Percentiles rank a stretch among this genome's conserved stretches.
Evolutionary conservation across 345 rosid genomes (phyloP).

Genomic region (Syzygium aromaticum): DNA sequence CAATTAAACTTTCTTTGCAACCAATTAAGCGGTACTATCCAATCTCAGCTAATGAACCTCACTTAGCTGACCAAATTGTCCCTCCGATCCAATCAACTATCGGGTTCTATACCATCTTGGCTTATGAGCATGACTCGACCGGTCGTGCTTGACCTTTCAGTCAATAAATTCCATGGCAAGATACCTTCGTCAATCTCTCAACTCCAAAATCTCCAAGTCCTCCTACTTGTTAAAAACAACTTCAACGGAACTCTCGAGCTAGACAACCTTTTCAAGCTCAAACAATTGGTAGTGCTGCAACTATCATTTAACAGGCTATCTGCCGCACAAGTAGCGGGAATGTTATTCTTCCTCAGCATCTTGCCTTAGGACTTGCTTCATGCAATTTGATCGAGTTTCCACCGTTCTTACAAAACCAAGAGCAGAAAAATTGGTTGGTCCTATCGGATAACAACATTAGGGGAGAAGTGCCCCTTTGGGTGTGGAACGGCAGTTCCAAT

Average conservation of each 20-base stretch:
- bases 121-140: background rate
- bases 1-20: fast-evolving
- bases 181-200: background rate
- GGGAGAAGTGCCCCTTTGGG: background rate
- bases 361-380: background rate
- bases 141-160: background rate
- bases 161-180: background rate
- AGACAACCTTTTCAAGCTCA: background rate
- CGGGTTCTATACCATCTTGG: background rate
- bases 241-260: background rate
- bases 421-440: background rate
- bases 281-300: background rate
- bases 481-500: background rate
- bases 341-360: background rate
- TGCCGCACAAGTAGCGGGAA: background rate
- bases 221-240: background rate
- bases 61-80: background rate
- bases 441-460: background rate
- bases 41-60: constrained; percentile 4
- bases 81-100: background rate
- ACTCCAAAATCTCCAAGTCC: background rate
- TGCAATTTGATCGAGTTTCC: background rate
- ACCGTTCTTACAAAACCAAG: background rate
- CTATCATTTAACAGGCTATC: constrained; percentile 4
- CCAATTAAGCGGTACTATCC: background rate